Base-by-base conservation (phyloP, 2,329 filamentous ascomycete species). In the Diaporthe sp. region DNA sequence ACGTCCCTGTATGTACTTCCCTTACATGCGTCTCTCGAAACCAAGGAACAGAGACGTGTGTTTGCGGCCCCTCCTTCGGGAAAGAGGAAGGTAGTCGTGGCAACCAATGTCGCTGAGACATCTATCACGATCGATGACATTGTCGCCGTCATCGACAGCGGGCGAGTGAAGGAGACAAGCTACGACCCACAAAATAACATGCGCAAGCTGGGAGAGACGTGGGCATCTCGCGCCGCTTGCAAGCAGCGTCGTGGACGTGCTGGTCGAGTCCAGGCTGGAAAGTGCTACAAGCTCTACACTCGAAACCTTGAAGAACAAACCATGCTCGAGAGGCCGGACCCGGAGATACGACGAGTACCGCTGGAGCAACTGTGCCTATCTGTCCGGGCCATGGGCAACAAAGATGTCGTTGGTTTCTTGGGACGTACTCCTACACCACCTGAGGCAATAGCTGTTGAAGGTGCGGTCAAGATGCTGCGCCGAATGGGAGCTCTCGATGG, bases 81-180 rank as follows among this genome's bases (percentile, higher is more conserved):
- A 0, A 96, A 94, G 83, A 90, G 97, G 47, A 99, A 99, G 84
- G 91, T 99, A 17, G 94, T 99, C 44, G 94, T 96, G 9, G 94
- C 97, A 1, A 99, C 97, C 58, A 99, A 99, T 79, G 96, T 99
- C 3, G 97, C 97, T 2, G 97, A 99, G 82, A 99, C 97, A 0
- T 98, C 97, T 2, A 98, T 99, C 81, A 99, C 97, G 0, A 99
- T 99, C 75, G 96, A 98, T 81, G 97, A 99, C 81, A 94, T 99
- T 70, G 94, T 98, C 3, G 96, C 94, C 2, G 97, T 99, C 59
- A 96, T 99, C 76, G 97, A 99, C 82, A 97, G 94, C 15, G 97
- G 97, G 37, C 92, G 95, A 70, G 97, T 99, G 75, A 99, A 99
- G 81, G 96, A 99, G 83, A 99, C 96, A 0, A 96, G 94, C 81